Conservation (phyloP, 768 basidiomycete genomes). For the Collybia nuda region DNA sequence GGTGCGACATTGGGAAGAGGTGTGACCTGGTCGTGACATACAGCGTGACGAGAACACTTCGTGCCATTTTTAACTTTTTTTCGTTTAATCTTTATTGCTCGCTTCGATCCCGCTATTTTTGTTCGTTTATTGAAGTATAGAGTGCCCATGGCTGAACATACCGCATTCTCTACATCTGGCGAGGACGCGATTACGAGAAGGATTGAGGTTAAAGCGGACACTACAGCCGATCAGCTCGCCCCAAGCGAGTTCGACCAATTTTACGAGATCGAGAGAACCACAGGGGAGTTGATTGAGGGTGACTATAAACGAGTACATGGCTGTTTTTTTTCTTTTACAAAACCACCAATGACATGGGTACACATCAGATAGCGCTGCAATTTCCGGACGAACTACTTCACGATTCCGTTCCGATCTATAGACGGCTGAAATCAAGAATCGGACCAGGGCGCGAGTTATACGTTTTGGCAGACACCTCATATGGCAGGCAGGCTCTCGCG, state of each 20-base stretch:
- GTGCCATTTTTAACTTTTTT: too few species aligned
- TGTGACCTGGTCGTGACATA: not conserved
- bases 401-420: slow-evolving; percentile 84
- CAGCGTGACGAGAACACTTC: not conserved
- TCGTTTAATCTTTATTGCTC: too few species aligned
- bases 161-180: slow-evolving; percentile 54
- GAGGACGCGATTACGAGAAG: slow-evolving; percentile 63
- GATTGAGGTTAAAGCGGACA: slow-evolving; percentile 45
- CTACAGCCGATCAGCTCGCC: slow-evolving; percentile 30
- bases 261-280: slow-evolving; percentile 76
- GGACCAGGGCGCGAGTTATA: slow-evolving; percentile 20
- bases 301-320: slow-evolving; percentile 65
- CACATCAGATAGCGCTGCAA: slow-evolving; percentile 77
- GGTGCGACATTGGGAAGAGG: slow-evolving; percentile 17
- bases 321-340: slow-evolving; percentile 14
- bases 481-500: slow-evolving; percentile 72
- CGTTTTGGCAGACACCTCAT: slow-evolving; percentile 91
- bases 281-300: slow-evolving; percentile 54
- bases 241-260: slow-evolving; percentile 53
- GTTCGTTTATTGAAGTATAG: too few species aligned
- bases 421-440: slow-evolving; percentile 50
- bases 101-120: too few species aligned
- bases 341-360: not conserved
- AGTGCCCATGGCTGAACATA: slow-evolving; percentile 15
- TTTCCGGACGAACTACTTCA: slow-evolving; percentile 93